phyloP scores from a whole-genome alignment of 2,329 filamentous ascomycete species.

The Cladosporium velox region DNA sequence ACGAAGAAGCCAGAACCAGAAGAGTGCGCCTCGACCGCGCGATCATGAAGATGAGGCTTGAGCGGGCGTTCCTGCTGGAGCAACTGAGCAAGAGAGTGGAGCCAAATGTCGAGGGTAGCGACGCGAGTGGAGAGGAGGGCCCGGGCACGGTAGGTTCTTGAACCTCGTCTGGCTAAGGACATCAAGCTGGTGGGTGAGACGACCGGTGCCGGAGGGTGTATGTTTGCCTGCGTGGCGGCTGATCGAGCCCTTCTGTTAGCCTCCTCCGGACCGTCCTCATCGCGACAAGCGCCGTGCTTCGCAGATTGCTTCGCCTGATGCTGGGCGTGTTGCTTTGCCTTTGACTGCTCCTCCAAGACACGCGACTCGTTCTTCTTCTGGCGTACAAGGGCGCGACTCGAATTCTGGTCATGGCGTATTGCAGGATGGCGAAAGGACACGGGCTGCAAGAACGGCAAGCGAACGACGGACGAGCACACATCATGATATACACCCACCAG shows the following conservation, averaged over 20 bases:
- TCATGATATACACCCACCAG: conserved; percentile 9
- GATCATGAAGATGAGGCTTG: conserved; percentile 87
- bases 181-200: background rate
- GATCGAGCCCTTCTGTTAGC: conserved; percentile 18
- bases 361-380: conserved; percentile 11
- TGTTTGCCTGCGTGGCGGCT: background rate
- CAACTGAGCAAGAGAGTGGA: conserved; percentile 52
- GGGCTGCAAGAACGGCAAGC: background rate
- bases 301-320: conserved; percentile 5
- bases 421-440: background rate
- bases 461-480: conserved; percentile 18
- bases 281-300: conserved; percentile 34
- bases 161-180: background rate
- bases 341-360: background rate
- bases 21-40: conserved; percentile 79
- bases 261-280: conserved; percentile 36
- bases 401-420: background rate
- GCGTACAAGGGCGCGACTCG: conserved; percentile 7
- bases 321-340: background rate
- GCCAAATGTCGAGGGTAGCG: conserved; percentile 47
- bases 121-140: conserved; percentile 37
- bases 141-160: conserved; percentile 28
- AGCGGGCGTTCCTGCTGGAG: conserved; percentile 65
- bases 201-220: background rate
- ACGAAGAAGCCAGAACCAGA: conserved; percentile 78